These are phyloP conservation scores for Neoascochyta sp. DNA, from an alignment of 2,329 filamentous ascomycete genomes.

Conservation along the genomic window DNA sequence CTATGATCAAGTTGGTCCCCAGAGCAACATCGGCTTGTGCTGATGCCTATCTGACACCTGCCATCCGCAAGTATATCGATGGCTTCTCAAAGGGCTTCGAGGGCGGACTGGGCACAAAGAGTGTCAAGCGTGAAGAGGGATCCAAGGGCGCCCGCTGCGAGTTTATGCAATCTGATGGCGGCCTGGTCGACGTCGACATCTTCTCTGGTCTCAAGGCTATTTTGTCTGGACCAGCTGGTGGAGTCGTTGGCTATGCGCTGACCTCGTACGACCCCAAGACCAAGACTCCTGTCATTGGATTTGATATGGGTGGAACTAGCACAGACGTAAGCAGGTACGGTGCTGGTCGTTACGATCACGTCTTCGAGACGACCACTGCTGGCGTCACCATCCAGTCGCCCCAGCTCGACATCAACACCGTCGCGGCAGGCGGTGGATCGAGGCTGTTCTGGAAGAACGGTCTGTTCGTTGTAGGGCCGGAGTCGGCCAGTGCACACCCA, in stretches of 20 bases:
- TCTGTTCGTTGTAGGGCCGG: slow-evolving; percentile 84
- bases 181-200: slow-evolving; percentile 66
- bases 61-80: slow-evolving; percentile 71
- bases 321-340: slow-evolving; percentile 89
- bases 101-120: slow-evolving; percentile 73
- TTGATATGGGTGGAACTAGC: slow-evolving; percentile 92
- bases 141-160: slow-evolving; percentile 75
- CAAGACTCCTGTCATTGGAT: slow-evolving; percentile 83
- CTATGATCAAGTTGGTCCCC: slow-evolving; percentile 80
- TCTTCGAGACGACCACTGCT: slow-evolving; percentile 89
- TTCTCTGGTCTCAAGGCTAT: slow-evolving; percentile 86
- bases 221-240: slow-evolving; percentile 84
- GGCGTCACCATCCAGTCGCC: slow-evolving; percentile 93
- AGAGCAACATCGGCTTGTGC: slow-evolving; percentile 73
- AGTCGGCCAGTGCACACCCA: slow-evolving; percentile 83
- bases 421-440: slow-evolving; percentile 84
- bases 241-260: slow-evolving; percentile 86
- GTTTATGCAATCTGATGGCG: slow-evolving; percentile 89
- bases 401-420: slow-evolving; percentile 91
- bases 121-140: slow-evolving; percentile 63
- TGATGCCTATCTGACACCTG: slow-evolving; percentile 75
- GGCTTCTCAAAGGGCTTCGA: slow-evolving; percentile 78
- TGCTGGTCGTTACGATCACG: slow-evolving; percentile 82
- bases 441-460: slow-evolving; percentile 84
- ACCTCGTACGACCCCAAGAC: slow-evolving; percentile 84